Evolutionary conservation across 2,329 filamentous ascomycete genomes (phyloP).

Genomic region (Trichoderma breve): DNA sequence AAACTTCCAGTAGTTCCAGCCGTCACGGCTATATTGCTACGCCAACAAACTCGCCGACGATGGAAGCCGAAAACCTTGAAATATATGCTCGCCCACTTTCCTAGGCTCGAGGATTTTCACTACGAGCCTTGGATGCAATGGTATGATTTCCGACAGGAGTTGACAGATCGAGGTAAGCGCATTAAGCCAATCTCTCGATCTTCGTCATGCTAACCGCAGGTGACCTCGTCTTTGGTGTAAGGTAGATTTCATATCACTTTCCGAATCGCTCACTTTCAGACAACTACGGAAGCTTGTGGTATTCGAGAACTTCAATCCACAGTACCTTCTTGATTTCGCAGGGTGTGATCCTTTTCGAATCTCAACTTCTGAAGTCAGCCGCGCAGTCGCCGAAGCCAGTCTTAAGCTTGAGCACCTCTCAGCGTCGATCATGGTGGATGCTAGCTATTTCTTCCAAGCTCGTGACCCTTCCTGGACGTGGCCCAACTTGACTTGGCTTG

Average conservation of each 20-base stretch:
- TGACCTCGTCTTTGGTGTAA: not conserved
- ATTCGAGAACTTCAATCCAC: not conserved
- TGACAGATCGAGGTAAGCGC: not conserved
- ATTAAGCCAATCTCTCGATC: not conserved
- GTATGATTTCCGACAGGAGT: not conserved
- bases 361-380: not conserved
- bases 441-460: not conserved
- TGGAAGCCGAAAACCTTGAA: conserved; percentile 29
- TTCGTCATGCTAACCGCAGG: not conserved
- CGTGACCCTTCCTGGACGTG: conserved; percentile 18
- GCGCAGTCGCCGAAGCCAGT: not conserved
- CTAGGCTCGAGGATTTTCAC: conserved; percentile 34
- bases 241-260: not conserved
- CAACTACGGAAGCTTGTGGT: conserved; percentile 7
- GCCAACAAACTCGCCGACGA: conserved; percentile 35
- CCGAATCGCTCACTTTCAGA: not conserved
- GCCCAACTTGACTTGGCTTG: conserved; percentile 30
- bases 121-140: conserved; percentile 39
- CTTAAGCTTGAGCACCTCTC: not conserved
- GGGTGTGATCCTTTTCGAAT: not conserved
- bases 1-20: conserved; percentile 29
- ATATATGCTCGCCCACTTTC: conserved; percentile 32
- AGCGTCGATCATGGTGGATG: not conserved
- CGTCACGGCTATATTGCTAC: conserved; percentile 34
- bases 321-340: not conserved